Base-by-base conservation (phyloP, 345 rosid genomes). In the Geranium rotundifolium region DNA sequence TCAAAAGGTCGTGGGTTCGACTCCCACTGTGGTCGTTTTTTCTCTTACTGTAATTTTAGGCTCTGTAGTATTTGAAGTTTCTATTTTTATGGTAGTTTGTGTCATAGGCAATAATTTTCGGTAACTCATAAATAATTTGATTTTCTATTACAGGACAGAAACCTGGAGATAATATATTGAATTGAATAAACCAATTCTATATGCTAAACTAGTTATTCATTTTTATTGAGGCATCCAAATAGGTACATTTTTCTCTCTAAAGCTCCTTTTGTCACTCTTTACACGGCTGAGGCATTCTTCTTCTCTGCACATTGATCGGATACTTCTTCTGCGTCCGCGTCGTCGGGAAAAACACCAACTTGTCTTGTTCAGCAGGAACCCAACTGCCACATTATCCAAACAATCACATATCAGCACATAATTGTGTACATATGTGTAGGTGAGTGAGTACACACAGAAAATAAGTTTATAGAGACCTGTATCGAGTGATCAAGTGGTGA, bases 301-400 rank as follows among this genome's bases (percentile, higher is more conserved):
- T 81, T 17, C 81, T 89, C 65, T 73, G 71, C 76, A 90, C 77
- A 6, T 78, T 70, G 73, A 95, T 84, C 3, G 95, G 97, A 60
- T 85, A 95, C 18, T 96, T 84, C 81, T 95, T 95, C 68, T 85
- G 91, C 27, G 87, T 95, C 75, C 96, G 75, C 16, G 95, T 90
- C 0, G 99, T 95, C 2, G 96, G 97, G 68, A 95, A 95, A 84
- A 90, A 95, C 0, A 95, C 80, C 62, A 95, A 41, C 85, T 82
- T 88, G 68, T 95, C 96, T 71, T 90, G 73, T 65, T 86, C 95
- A 0, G 93, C 93, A 4, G 95, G 91, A 61, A 63, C 76, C 99
- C 97, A 95, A 72, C 99, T 90, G 85, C 37, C 64, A 19, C 27
- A 65, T 57, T 8, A 56, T 46, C 52, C 16, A 46, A 10, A 46